A percentile compares a stretch with the other conserved stretches of the same genome.
Evolutionary conservation across 306 rosid genomes (phyloP).

Genomic region (Quercus agrifolia): DNA sequence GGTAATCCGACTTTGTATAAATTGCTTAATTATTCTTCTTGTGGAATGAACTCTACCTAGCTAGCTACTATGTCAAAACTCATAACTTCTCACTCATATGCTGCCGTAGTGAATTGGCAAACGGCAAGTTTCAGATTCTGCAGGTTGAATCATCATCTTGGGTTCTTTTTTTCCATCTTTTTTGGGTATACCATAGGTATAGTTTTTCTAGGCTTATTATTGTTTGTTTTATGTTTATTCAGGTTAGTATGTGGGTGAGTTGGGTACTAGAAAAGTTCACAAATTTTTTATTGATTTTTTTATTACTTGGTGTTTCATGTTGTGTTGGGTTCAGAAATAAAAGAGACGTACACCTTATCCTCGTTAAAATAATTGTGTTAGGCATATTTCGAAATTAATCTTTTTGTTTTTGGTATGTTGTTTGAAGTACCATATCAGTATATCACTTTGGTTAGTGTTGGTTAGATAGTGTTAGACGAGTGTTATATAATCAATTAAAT

Average conservation of each 20-base stretch:
- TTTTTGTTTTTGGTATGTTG: background rate
- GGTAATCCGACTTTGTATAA: too few species aligned
- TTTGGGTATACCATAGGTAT: too few species aligned
- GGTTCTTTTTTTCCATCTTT: too few species aligned
- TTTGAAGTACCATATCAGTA: background rate
- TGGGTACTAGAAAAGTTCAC: background rate
- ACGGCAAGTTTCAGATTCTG: too few species aligned
- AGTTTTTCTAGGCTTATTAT: conserved; percentile 11
- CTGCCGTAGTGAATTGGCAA: too few species aligned
- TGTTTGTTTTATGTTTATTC: conserved; percentile 64
- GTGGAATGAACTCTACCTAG: too few species aligned
- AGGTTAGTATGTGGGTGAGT: conserved; percentile 39
- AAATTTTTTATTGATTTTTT: background rate
- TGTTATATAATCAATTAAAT: background rate
- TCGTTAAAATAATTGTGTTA: background rate
- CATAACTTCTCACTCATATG: too few species aligned
- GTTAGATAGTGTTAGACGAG: background rate
- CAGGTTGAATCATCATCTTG: too few species aligned
- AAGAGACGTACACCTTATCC: too few species aligned
- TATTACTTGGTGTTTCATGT: background rate
- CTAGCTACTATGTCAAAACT: too few species aligned
- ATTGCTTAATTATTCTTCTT: too few species aligned
- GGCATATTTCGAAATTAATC: background rate
- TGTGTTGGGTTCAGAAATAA: background rate
- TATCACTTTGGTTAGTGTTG: too few species aligned